Base-by-base conservation (phyloP, 352 stramenopile species). In the Globisporangium irregulare region DNA sequence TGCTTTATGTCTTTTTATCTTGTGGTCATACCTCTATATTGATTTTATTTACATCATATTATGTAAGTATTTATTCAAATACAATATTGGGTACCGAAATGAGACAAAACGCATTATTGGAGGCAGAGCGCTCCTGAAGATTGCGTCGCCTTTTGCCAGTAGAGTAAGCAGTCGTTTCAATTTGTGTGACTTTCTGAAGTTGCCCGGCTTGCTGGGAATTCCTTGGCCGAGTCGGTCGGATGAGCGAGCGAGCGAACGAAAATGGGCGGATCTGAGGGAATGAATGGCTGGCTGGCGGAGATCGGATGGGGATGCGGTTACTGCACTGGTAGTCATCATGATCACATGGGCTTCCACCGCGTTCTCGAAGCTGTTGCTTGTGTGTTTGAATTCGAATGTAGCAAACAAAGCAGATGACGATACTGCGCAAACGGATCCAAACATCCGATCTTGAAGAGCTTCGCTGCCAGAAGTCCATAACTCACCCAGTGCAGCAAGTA, bases 291-390 rank as follows among this genome's bases (percentile, higher is more conserved):
- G n/a, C n/a, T 55, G 48, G 20, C n/a, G 48, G n/a, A 55, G n/a
- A 20, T 27, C 48, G 48, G 46, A 27, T 50, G 15, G 15, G 15
- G 41, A 50, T 22, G 41, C 41, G 41, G 41, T n/a, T 38, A 38
- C 32, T 12, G 32, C 12, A 38, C 32, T 2, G 46, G 29, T 32
- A 53, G 46, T 20, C 1, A 20, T 20, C 53, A 1, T 18, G 20
- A 9, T 46, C 27, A 14, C 24, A 10, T 4, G 4, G 18, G 24
- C 55, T 60, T 46, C 55, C 18, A 43, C 43, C 29, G 29, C 14
- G 18, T 60, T 60, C 55, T 60, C 55, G 55, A 60, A 60, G 55
- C 55, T 60, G 53, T 22, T 24, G 29, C 7, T 12, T 1, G 15
- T 59, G 22, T 15, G 15, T 53, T n/a, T 18, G 22, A 22, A 53